Evolutionary conservation across 2,329 filamentous ascomycete genomes (phyloP), one percentile per base, ranked within the genome.

Genomic region (Fusarium setosum): DNA sequence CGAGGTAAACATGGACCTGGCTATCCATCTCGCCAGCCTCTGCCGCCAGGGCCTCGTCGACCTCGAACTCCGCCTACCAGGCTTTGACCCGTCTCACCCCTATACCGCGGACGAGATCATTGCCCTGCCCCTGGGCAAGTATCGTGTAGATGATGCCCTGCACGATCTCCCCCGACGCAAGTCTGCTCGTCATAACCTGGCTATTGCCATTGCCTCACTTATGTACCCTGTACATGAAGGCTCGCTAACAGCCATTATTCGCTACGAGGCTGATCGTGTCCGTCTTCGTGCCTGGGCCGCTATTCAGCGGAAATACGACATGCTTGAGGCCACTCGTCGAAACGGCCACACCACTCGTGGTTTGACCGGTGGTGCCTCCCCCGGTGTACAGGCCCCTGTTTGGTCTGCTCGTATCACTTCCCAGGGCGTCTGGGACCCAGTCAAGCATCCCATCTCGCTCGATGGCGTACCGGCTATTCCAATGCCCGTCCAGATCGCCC

Each of bases 21-120:
- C 71, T 23, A 47, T 67, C 23, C 64, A 69, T 17, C 61, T 78
- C 8, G 74, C 76, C 4, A 37, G 51, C 13, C 69, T 77, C 48
- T 77, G 68, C 62, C 72, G 72, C 20, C 53, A 67, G 21, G 70
- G 72, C 13, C 71, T 79, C 13, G 65, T 72, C 23, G 65, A 70
- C 2, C 69, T 79, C 5, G 57, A 66, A n/a, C 49, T 57, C 21
- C 29, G 68, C 37, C 61, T 77, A 26, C 69, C 73, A 1, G 54
- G 51, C 42, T 74, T 79, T 48, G 62, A 74, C 17, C 74, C 73
- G 7, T 70, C 72, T 35, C 57, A 68, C 32, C 55, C 73, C 9
- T 76, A 74, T 56, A 77, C 76, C 8, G 70, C 70, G 13, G 75
- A 77, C 26, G 78, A 79, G 58, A 79, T 80, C 45, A 65, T 78